These are phyloP conservation scores for Prosopis cineraria DNA, from an alignment of 306 rosid species.

Conservation along the genomic window DNA sequence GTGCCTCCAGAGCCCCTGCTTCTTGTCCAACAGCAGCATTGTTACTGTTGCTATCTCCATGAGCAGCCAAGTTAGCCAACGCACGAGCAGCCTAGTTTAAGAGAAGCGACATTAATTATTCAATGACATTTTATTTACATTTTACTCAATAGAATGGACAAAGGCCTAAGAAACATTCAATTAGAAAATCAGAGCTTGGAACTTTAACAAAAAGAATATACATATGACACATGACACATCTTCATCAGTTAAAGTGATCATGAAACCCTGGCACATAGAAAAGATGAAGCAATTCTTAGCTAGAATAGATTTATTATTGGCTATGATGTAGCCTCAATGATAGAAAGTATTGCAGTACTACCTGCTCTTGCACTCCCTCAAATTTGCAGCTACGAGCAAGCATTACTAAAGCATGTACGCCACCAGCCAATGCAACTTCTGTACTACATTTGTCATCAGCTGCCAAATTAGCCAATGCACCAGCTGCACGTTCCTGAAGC, in stretches of 20 bases:
- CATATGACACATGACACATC: not conserved
- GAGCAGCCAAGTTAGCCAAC: constrained; percentile 99
- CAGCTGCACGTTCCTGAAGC: constrained; percentile 98
- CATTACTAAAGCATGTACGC: constrained; percentile 98
- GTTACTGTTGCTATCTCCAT: constrained; percentile 97
- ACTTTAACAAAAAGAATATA: not conserved
- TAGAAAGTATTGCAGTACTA: constrained; percentile 42
- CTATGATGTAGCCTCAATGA: constrained; percentile 12
- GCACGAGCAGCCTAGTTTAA: constrained; percentile 95
- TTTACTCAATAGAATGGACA: constrained; percentile 12
- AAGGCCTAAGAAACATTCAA: constrained; percentile 8
- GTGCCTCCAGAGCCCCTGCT: constrained; percentile 99
- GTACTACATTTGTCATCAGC: constrained; percentile 99
- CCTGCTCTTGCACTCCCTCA: constrained; percentile 99
- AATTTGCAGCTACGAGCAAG: constrained; percentile 96
- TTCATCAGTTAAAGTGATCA: constrained; percentile 13
- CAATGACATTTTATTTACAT: constrained; percentile 29
- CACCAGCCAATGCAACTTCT: constrained; percentile 95
- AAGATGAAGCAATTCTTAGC: constrained; percentile 19
- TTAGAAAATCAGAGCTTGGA: not conserved
- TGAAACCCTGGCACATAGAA: constrained; percentile 2
- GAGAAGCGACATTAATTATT: constrained; percentile 31
- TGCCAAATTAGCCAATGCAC: constrained; percentile 99
- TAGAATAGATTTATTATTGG: not conserved
- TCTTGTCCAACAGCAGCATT: constrained; percentile 99